These are phyloP conservation scores for Skeletonema grethae DNA, from an alignment of 108 stramenopile species.

Conservation along the genomic window DNA sequence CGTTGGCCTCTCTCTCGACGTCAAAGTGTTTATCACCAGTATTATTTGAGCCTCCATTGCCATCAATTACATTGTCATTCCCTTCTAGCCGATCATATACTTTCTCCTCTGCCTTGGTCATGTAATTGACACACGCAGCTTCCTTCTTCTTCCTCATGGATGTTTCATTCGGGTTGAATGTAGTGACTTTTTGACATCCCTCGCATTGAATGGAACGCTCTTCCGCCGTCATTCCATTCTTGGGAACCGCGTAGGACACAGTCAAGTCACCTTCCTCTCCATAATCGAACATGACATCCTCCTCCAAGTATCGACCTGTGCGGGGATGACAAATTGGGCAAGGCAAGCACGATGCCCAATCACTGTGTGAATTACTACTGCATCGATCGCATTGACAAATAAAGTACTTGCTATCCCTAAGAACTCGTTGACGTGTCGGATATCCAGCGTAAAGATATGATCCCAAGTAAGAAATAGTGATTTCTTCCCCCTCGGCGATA, in stretches of 20 bases:
- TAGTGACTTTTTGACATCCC: conserved; percentile 15
- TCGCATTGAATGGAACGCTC: conserved; percentile 27
- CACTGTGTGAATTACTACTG: conserved; percentile 15
- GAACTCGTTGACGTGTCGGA: conserved; percentile 47
- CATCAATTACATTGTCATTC: conserved; percentile 1
- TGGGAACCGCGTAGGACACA: conserved; percentile 50
- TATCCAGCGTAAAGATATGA: conserved; percentile 65
- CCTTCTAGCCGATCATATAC: conserved; percentile 33
- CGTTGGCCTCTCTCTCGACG: conserved; percentile 38
- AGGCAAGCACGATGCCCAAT: conserved; percentile 65
- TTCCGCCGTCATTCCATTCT: conserved; percentile 27
- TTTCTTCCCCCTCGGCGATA: conserved; percentile 70
- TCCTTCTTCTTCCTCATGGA: conserved; percentile 35
- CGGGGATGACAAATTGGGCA: conserved; percentile 76
- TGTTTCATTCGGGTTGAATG: conserved; percentile 1
- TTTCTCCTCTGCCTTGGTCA: conserved; percentile 41
- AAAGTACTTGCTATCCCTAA: conserved; percentile 71
- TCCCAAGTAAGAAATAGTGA: conserved; percentile 79
- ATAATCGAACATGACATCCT: conserved; percentile 83
- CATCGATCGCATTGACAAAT: conserved; percentile 74
- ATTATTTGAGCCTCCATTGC: not conserved
- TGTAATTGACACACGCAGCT: conserved; percentile 28
- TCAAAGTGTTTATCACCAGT: conserved; percentile 6
- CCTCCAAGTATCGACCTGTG: conserved; percentile 66
- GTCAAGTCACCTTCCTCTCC: conserved; percentile 31